These are phyloP conservation scores for Camellia japonica DNA, from an alignment of 148 eudicot genomes.

Conservation along the genomic window DNA sequence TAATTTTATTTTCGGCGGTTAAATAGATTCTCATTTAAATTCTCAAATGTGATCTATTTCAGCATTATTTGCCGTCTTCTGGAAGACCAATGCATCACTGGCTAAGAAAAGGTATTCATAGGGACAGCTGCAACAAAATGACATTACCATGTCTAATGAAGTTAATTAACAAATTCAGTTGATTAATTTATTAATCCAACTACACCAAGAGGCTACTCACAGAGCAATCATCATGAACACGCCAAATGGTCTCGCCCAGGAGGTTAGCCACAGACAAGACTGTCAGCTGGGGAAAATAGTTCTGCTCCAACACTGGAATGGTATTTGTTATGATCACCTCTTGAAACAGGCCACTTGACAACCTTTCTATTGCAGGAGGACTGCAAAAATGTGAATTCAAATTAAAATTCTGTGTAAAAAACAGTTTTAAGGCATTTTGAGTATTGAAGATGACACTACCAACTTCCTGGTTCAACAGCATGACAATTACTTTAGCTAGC, in stretches of 20 bases:
- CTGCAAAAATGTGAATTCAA: slow-evolving; percentile 34
- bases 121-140: not conserved
- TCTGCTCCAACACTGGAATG: slow-evolving; percentile 74
- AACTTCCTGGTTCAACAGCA: too few relatives aligned
- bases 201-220: slow-evolving; percentile 44
- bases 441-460: too few relatives aligned
- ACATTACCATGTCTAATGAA: not conserved
- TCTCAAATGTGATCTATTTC: not conserved
- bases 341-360: slow-evolving; percentile 86
- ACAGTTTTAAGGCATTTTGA: not conserved
- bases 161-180: slow-evolving; percentile 4
- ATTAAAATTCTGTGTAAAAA: not conserved
- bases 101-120: not conserved
- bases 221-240: slow-evolving; percentile 90
- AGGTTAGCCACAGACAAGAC: slow-evolving; percentile 88
- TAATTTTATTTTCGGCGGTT: not conserved
- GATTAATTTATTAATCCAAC: slow-evolving; percentile 15
- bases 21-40: not conserved
- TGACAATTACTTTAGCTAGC: too few relatives aligned
- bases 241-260: slow-evolving; percentile 92
- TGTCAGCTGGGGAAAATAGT: slow-evolving; percentile 89
- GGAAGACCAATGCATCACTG: not conserved
- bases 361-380: slow-evolving; percentile 88
- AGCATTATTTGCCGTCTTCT: not conserved
- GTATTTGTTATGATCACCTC: slow-evolving; percentile 93